Evolutionary conservation across 2,329 filamentous ascomycete species (phyloP).

Genomic region (Diaporthe batatas): DNA sequence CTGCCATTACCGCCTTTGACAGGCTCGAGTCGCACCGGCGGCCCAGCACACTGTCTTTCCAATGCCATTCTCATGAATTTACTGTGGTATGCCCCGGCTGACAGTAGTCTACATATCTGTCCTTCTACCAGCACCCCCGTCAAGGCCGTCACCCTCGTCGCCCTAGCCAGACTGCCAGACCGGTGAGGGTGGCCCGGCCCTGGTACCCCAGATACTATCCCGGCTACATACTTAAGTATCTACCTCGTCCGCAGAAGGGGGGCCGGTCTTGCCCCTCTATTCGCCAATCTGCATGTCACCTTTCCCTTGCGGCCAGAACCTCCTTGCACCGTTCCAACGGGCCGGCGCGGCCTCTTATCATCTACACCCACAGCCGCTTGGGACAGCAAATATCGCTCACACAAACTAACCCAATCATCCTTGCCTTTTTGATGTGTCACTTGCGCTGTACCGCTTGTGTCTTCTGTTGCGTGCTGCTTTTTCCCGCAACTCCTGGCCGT

Average conservation of each 20-base stretch:
- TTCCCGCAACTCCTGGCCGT: slow-evolving; percentile 10
- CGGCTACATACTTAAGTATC: too few relatives aligned
- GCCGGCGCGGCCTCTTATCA: slow-evolving; percentile 27
- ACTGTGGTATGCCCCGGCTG: too few relatives aligned
- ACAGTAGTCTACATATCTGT: neutral
- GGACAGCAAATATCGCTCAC: slow-evolving; percentile 4
- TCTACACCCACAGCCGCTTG: slow-evolving; percentile 8
- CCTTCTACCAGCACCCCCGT: neutral
- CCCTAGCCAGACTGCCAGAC: slow-evolving; percentile 30
- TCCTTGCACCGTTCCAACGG: slow-evolving; percentile 21
- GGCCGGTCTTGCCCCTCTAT: neutral
- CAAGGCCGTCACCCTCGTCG: slow-evolving; percentile 15
- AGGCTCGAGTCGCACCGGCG: slow-evolving; percentile 28
- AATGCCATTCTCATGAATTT: too few relatives aligned
- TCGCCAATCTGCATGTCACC: slow-evolving; percentile 9
- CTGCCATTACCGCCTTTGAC: slow-evolving; percentile 26
- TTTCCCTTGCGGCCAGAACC: slow-evolving; percentile 11
- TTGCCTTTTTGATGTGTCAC: slow-evolving; percentile 39
- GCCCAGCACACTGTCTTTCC: neutral
- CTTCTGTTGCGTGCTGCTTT: neutral
- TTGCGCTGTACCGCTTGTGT: slow-evolving; percentile 26
- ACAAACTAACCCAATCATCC: neutral
- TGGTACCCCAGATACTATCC: slow-evolving; percentile 19
- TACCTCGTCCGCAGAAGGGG: neutral
- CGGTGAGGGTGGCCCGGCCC: slow-evolving; percentile 27